Conservation (phyloP, 352 stramenopile genomes). For the Pythium brassicae region DNA sequence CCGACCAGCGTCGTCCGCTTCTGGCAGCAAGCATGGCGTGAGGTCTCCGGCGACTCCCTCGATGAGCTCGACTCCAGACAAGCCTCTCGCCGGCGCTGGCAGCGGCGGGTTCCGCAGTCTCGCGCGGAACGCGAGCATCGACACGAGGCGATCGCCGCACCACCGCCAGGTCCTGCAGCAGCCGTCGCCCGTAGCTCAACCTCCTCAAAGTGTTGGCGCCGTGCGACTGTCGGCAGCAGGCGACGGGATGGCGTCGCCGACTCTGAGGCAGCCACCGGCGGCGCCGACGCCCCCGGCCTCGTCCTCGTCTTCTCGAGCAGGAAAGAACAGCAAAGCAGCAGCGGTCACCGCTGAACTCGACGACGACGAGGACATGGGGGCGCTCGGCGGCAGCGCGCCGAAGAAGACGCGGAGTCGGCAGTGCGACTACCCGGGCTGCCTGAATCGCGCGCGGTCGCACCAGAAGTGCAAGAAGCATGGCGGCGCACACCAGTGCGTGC, state of each 20-base stretch:
- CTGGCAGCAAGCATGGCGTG: neutral
- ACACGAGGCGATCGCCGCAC: constrained; percentile 27
- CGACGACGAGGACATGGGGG: neutral
- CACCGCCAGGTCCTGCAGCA: constrained; percentile 5
- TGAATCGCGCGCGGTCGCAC: constrained; percentile 76
- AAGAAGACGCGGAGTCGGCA: constrained; percentile 44
- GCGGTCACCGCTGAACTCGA: neutral
- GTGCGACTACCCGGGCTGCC: constrained; percentile 69
- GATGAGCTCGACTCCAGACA: constrained; percentile 7
- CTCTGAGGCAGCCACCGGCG: constrained; percentile 2
- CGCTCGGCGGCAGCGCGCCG: constrained; percentile 13
- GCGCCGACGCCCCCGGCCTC: neutral
- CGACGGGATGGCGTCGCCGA: neutral
- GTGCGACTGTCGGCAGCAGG: neutral
- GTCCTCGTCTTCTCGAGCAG: constrained; percentile 3
- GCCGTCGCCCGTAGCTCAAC: constrained; percentile 1
- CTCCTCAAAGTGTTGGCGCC: neutral
- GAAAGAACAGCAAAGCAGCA: neutral
- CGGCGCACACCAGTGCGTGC: constrained; percentile 80
- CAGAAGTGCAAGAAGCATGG: constrained; percentile 89
- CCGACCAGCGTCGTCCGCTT: neutral
- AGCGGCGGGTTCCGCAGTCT: constrained; percentile 29
- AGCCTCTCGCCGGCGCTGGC: neutral
- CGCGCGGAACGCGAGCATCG: constrained; percentile 31
- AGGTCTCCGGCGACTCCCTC: neutral